phyloP scores from a whole-genome alignment of 2,329 filamentous ascomycete genomes.

The Simplicillium sp. region DNA sequence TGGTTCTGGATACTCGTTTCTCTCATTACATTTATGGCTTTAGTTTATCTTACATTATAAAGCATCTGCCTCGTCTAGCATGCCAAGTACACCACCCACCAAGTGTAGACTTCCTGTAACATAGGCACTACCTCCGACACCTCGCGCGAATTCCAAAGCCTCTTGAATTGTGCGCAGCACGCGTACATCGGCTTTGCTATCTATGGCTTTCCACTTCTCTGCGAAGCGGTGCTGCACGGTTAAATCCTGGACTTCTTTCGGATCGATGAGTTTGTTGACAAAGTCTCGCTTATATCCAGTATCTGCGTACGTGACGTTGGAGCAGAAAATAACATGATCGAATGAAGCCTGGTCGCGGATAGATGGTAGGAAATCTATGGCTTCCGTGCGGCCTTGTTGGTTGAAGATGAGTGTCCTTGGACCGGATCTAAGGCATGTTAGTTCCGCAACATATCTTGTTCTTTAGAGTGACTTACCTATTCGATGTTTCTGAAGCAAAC shows the following conservation, averaged over 20 bases:
- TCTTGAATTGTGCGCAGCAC: slow-evolving; percentile 45
- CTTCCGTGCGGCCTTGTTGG: slow-evolving; percentile 55
- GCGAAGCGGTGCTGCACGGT: slow-evolving; percentile 44
- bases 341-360: slow-evolving; percentile 35
- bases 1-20: slow-evolving; percentile 55
- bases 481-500: slow-evolving; percentile 54
- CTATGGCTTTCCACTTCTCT: slow-evolving; percentile 37
- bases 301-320: slow-evolving; percentile 53
- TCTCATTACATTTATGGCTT: slow-evolving; percentile 41
- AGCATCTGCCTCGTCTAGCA: slow-evolving; percentile 36
- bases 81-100: slow-evolving; percentile 43
- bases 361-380: slow-evolving; percentile 37
- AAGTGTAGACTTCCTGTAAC: slow-evolving; percentile 57
- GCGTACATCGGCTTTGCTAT: slow-evolving; percentile 33
- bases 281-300: slow-evolving; percentile 47
- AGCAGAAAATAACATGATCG: slow-evolving; percentile 72
- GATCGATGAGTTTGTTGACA: slow-evolving; percentile 44
- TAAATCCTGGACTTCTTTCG: slow-evolving; percentile 39
- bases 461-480: slow-evolving; percentile 14
- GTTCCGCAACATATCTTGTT: not conserved
- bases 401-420: slow-evolving; percentile 72
- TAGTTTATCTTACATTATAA: slow-evolving; percentile 16
- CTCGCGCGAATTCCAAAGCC: slow-evolving; percentile 38
- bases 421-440: slow-evolving; percentile 16
- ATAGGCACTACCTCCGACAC: slow-evolving; percentile 28